Percentiles rank a stretch among this genome's conserved stretches.
phyloP scores from a whole-genome alignment of 176 grass and related monocot species.

The Thalia dealbata region DNA sequence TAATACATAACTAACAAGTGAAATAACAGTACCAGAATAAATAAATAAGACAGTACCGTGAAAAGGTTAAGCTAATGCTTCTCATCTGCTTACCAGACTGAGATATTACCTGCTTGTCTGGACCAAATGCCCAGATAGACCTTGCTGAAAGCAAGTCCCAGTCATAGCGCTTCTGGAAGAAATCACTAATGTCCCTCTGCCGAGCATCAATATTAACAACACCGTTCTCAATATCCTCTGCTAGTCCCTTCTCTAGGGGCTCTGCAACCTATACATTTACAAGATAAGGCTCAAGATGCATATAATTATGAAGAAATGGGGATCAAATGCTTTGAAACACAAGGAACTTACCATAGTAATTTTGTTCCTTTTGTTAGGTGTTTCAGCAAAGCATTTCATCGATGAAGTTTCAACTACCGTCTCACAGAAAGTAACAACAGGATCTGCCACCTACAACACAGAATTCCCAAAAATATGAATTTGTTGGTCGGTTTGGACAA shows the following conservation, averaged over 20 bases:
- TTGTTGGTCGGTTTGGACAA: neutral
- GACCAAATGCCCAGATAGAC: slow-evolving; percentile 93
- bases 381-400: slow-evolving; percentile 99
- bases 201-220: slow-evolving; percentile 84
- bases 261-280: slow-evolving; percentile 59
- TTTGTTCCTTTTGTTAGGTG: slow-evolving; percentile 99
- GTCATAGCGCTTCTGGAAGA: slow-evolving; percentile 90
- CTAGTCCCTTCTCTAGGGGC: slow-evolving; percentile 83
- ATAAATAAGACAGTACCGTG: neutral
- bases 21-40: neutral
- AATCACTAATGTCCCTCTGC: slow-evolving; percentile 94
- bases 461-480: neutral
- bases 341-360: slow-evolving; percentile 69
- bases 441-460: slow-evolving; percentile 80
- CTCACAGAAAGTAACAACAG: slow-evolving; percentile 97
- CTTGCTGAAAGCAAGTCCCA: slow-evolving; percentile 97
- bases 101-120: slow-evolving; percentile 70
- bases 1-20: neutral
- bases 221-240: slow-evolving; percentile 96
- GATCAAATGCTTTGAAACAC: neutral
- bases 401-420: slow-evolving; percentile 97
- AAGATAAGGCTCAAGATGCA: neutral
- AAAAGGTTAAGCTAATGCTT: neutral
- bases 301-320: neutral
- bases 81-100: neutral